These are phyloP conservation scores for Diaporthe humulicola DNA, from an alignment of 2,329 filamentous ascomycete species.

Conservation along the genomic window DNA sequence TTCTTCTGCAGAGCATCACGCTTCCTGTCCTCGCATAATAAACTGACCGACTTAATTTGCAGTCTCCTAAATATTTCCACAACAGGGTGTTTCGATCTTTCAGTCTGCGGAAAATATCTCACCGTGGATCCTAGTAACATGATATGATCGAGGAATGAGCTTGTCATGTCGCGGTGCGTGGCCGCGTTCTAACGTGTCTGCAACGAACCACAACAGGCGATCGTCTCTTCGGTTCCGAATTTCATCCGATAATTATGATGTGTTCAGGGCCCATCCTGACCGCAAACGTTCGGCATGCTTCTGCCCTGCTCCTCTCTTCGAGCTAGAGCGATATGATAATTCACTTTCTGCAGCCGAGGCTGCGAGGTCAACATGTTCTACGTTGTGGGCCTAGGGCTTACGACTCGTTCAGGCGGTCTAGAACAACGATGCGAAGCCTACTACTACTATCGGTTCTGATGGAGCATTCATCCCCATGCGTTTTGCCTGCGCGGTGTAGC, in stretches of 20 bases:
- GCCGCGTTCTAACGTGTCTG: neutral
- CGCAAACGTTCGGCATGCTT: neutral
- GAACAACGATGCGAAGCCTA: neutral
- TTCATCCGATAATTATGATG: neutral
- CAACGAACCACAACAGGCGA: neutral
- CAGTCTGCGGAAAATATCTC: neutral
- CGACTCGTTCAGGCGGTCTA: slow-evolving; percentile 14
- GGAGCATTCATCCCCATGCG: neutral
- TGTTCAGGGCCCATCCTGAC: neutral
- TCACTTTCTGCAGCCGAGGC: neutral
- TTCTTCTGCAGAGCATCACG: slow-evolving; percentile 7
- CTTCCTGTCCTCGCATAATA: neutral
- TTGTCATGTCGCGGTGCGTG: neutral
- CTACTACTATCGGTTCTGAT: neutral
- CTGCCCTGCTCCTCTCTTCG: neutral
- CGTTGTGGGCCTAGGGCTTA: neutral
- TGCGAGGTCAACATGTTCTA: neutral
- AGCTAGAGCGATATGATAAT: neutral
- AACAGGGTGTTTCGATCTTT: neutral
- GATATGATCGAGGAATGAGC: neutral
- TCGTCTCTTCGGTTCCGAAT: neutral
- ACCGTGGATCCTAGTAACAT: neutral
- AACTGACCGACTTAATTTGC: neutral
- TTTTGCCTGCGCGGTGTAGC: neutral
- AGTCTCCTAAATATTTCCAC: neutral